Evolutionary conservation across 2,329 filamentous ascomycete genomes (phyloP), one percentile per base, ranked within the genome.

Genomic region (Stachybotrys echinatus): DNA sequence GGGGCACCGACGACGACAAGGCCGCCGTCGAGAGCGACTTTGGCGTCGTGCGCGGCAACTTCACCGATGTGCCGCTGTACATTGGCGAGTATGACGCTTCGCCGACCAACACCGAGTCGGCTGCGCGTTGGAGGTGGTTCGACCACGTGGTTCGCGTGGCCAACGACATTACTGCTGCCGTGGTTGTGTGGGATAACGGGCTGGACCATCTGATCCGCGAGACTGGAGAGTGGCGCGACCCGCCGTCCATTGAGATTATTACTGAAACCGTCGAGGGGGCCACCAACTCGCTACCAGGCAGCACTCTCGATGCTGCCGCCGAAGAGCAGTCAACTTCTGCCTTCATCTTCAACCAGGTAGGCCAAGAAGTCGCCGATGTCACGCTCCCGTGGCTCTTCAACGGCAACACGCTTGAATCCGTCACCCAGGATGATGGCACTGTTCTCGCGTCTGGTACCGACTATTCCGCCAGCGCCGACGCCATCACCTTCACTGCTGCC

Each of bases 121-220:
- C 77, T 1, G 79, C 75, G 2, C 69, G 79, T 43, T 83, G 80
- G 75, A 76, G 75, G 50, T 84, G 81, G 59, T 77, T 74, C 48
- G 79, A 84, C 60, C 71, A 73, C 51, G 68, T 84, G 48, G 62
- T 75, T 19, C 72, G 72, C 23, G 74, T 71, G 0, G 74, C 76
- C 1, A 68, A 65, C 2, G 70, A 74, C 43, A 76, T 80, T 55
- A 69, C 75, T 52, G 78, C 76, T 7, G 63, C 74, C 1, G 70
- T 74, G 4, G 66, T 83, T 1, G 60, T 84, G 6, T 84, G 80
- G 81, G 81, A 84, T 58, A 84, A 83, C 51, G 79, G 80, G 0
- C 59, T 69, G 3, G 80, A 83, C 55, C 75, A 79, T 39, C 67
- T 82, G 12, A 68, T 83, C 55, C 75, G 80, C 37, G 64, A 63